These are phyloP conservation scores for Pulveroboletus sp. DNA, from an alignment of 768 basidiomycete species.

Conservation along the genomic window DNA sequence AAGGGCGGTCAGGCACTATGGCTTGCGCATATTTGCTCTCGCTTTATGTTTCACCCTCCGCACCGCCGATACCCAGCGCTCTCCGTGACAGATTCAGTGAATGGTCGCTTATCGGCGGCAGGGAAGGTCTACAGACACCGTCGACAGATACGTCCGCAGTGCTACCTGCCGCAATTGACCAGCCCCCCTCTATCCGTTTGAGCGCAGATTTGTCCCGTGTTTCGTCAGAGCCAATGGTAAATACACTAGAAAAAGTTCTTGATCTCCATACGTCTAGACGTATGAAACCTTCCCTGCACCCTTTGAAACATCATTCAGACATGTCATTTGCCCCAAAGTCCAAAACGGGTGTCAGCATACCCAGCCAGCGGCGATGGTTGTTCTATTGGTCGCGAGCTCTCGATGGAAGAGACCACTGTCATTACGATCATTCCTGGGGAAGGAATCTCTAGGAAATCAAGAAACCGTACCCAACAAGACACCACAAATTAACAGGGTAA, in stretches of 20 bases:
- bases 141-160: not conserved
- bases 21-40: constrained; percentile 80
- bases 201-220: constrained; percentile 8
- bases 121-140: constrained; percentile 17
- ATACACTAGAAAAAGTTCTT: constrained; percentile 51
- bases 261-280: constrained; percentile 65
- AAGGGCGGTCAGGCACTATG: constrained; percentile 83
- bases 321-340: constrained; percentile 26
- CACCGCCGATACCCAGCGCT: constrained; percentile 25
- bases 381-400: constrained; percentile 74
- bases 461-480: constrained; percentile 7
- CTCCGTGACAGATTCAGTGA: constrained; percentile 15
- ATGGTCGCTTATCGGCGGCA: constrained; percentile 18
- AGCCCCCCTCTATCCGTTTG: not conserved
- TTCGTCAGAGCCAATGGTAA: constrained; percentile 19
- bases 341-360: constrained; percentile 70
- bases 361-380: constrained; percentile 75
- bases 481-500: constrained; percentile 39
- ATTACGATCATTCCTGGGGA: constrained; percentile 36
- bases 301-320: constrained; percentile 5
- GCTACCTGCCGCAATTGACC: not conserved
- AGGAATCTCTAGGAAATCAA: constrained; percentile 2
- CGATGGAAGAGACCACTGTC: constrained; percentile 46
- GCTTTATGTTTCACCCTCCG: constrained; percentile 42
- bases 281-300: constrained; percentile 44